phyloP scores from a whole-genome alignment of 768 basidiomycete species.

The Candolleomyces eurysporus region DNA sequence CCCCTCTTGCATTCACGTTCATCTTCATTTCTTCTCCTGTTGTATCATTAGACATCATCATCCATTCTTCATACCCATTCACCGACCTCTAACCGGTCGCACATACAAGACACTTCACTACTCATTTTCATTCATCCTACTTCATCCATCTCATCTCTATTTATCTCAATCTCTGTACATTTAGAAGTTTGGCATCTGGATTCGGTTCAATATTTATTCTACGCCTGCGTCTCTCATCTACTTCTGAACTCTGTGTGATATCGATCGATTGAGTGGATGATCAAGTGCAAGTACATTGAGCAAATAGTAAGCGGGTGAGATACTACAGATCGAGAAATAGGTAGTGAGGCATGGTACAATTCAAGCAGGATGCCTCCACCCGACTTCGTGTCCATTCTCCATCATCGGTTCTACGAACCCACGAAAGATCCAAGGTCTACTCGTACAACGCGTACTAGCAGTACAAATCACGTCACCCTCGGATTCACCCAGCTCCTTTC shows the following conservation, averaged over 20 bases:
- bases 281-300: too few species aligned
- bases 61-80: background rate
- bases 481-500: slow-evolving; percentile 3
- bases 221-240: too few species aligned
- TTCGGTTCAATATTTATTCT: too few species aligned
- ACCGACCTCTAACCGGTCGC: background rate
- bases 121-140: background rate
- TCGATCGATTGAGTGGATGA: too few species aligned
- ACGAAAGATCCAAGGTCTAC: slow-evolving; percentile 50
- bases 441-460: too few species aligned
- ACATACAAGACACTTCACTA: background rate
- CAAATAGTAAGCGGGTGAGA: too few species aligned
- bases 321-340: too few species aligned
- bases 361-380: slow-evolving; percentile 48
- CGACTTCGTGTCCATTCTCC: slow-evolving; percentile 61
- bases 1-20: background rate
- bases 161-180: too few species aligned
- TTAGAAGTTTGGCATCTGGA: too few species aligned
- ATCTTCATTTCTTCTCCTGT: background rate
- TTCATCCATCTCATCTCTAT: background rate
- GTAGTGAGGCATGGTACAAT: background rate
- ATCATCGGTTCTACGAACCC: slow-evolving; percentile 71
- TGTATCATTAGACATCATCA: background rate
- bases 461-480: too few species aligned
- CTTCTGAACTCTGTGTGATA: too few species aligned